Conservation (phyloP, 352 stramenopile species). For the Globisporangium radiosum region DNA sequence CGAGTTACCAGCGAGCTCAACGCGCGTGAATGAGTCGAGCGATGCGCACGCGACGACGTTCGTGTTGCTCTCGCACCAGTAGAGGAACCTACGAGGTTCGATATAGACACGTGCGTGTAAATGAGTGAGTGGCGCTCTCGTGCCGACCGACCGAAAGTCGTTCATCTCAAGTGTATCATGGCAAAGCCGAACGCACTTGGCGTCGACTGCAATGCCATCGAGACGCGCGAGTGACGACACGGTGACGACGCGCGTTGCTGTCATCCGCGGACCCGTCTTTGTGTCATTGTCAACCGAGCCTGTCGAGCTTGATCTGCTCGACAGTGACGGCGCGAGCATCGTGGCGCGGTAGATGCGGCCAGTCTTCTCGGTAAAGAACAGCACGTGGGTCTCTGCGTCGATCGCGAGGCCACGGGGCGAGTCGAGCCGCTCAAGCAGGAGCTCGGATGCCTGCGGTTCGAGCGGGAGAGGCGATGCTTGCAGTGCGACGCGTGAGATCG, state of each 20-base stretch:
- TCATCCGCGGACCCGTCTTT: constrained; percentile 13
- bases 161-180: too few species aligned
- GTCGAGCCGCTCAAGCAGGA: constrained; percentile 34
- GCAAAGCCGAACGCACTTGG: constrained; percentile 16
- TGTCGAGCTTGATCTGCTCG: not conserved
- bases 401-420: constrained; percentile 48
- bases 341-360: constrained; percentile 38
- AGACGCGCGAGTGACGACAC: constrained; percentile 38
- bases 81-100: constrained; percentile 34
- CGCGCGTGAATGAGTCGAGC: constrained; percentile 31
- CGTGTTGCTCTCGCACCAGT: constrained; percentile 66
- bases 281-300: not conserved
- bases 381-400: constrained; percentile 18
- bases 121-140: not conserved
- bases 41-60: constrained; percentile 50
- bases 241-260: constrained; percentile 26
- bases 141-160: too few species aligned
- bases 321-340: constrained; percentile 5
- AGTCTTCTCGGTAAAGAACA: constrained; percentile 76
- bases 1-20: constrained; percentile 44
- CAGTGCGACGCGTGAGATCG: constrained; percentile 26
- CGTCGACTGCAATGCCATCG: constrained; percentile 57
- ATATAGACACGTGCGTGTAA: constrained; percentile 1
- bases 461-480: not conserved
- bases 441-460: not conserved